Evolutionary conservation across 208 protist species (phyloP).

Genomic region (Balamuthia mandrillaris): DNA sequence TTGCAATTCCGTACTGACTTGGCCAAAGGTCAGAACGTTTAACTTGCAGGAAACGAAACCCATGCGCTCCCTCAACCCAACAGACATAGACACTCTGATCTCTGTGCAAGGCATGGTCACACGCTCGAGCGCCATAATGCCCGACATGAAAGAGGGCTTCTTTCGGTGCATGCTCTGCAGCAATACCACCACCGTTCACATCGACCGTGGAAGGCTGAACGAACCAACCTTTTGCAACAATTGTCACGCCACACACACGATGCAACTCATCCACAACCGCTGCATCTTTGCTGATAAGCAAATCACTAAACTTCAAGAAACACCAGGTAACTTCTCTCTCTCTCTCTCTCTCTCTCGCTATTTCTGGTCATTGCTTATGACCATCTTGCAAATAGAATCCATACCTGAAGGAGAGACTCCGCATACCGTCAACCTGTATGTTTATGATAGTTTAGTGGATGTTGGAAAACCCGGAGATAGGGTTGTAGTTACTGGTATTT

Average conservation of each 20-base stretch:
- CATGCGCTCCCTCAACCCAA: conserved; percentile 79
- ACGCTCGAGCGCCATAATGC: conserved; percentile 65
- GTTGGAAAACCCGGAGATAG: conserved; percentile 59
- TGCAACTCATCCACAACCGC: conserved; percentile 90
- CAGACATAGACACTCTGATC: conserved; percentile 82
- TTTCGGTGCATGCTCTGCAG: conserved; percentile 94
- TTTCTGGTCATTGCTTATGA: not conserved
- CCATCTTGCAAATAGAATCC: conserved; percentile 54
- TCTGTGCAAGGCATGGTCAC: conserved; percentile 83
- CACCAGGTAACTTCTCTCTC: conserved; percentile 75
- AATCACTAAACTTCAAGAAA: conserved; percentile 95
- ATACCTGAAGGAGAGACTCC: conserved; percentile 99
- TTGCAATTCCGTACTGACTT: not conserved
- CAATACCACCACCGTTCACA: conserved; percentile 69
- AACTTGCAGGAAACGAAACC: conserved; percentile 64
- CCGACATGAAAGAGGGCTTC: conserved; percentile 73
- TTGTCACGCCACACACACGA: conserved; percentile 70
- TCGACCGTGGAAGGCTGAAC: conserved; percentile 87
- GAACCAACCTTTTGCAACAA: conserved; percentile 89
- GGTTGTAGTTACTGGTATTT: conserved; percentile 97
- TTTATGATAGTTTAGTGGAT: conserved; percentile 94
- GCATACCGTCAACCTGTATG: conserved; percentile 90
- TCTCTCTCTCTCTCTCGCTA: not conserved
- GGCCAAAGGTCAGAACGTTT: conserved; percentile 73
- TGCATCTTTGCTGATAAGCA: conserved; percentile 94